Base-by-base conservation (phyloP, 306 rosid species). In the Lablab purpureus region DNA sequence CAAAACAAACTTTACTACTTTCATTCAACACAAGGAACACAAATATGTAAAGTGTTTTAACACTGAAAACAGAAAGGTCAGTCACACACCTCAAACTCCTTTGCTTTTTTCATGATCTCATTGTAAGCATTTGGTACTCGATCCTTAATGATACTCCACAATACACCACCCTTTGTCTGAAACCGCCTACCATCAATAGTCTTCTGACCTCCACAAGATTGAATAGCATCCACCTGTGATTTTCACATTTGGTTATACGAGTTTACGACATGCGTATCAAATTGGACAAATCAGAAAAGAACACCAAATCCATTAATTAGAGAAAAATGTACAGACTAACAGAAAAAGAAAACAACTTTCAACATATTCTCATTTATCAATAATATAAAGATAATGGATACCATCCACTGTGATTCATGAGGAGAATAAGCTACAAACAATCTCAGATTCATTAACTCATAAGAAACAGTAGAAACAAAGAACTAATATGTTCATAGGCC, bases 201-300 rank as follows among this genome's bases (percentile, higher is more conserved):
- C 93, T 66, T 83, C 91, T 92, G 97, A 77, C 94, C 98, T 65
- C 98, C 98, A 67, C 97, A 92, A 49, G 94, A 79, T 80, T 90
- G 92, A 75, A 94, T 78, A 52, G 93, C 94, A 79, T 92, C 91
- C 81, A 94, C 98, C 97, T 94, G 91, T 67, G 63, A 58, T 19
- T 67, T 55, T 11, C 66, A 80, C 74, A 67, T 18, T 81, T 80
- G 70, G 60, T 70, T 67, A 70, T 63, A 49, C 80, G 80, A n/a
- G 68, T 62, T 52, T 67, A 43, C 36, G 71, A 37, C 9, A 28
- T 4, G 71, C 5, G 62, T 50, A 82, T 25, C 54, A 55, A 74
- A 19, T 73, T 17, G 47, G 27, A 66, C 59, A 56, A 18, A 36
- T 40, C 18, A 75, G 9, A 62, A 32, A 83, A 50, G 67, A 76